Evolutionary conservation across 2,329 filamentous ascomycete genomes (phyloP), one percentile per base, ranked within the genome.

Genomic region (Annulohypoxylon truncatum): DNA sequence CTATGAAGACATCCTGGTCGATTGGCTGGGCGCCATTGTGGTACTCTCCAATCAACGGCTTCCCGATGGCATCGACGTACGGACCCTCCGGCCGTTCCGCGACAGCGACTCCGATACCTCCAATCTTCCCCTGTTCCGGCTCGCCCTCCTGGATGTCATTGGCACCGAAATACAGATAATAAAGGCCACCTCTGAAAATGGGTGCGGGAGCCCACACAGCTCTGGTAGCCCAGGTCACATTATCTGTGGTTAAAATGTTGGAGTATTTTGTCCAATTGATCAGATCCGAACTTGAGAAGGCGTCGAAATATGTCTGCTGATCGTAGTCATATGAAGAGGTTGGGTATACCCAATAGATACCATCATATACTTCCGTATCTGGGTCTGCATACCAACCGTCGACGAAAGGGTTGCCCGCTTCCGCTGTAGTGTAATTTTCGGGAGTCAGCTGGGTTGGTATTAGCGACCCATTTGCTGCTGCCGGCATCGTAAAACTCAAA

Each of bases 341-440:
- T 4, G 83, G 81, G 69, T 79, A 85, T 22, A 85, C 79, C 81
- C 81, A 85, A 73, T 82, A 84, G 38, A 78, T 69, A 26, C 73
- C 74, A 13, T 81, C 72, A 74, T 83, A 85, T 72, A 81, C 80
- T 54, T 79, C 81, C 24, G 77, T 81, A 72, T 84, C 83, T 0
- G 83, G 83, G 60, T 85, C 83, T 6, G 83, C 83, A 69, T 85
- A 85, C 81, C 82, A 83, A 53, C 82, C 82, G 1, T 80, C 76
- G 22, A 84, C 77, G 54, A 85, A 80, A 4, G 83, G 83, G 59
- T 85, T 85, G 13, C 80, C 80, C 1, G 80, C 76, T 61, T 81
- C 79, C 1, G 79, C 75, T 2, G 81, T 82, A 1, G 77, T 73
- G 62, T 78, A 81, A 67, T 81, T 9, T 8, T 12, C 73, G 9